Conservation (phyloP, 2,329 filamentous ascomycete species). For the Dothistroma pini region DNA sequence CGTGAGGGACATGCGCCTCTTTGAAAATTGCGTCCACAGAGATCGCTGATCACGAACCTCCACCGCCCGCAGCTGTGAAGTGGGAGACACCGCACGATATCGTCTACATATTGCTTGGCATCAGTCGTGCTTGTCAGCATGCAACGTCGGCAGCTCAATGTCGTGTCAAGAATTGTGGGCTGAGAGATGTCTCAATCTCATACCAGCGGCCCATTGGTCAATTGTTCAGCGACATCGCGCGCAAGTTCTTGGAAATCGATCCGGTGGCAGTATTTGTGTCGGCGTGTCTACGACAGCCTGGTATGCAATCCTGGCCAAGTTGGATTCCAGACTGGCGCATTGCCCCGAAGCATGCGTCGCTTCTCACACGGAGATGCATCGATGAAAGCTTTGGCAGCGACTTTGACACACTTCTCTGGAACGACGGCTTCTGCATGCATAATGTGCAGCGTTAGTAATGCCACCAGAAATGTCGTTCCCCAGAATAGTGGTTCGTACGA, state of each 20-base stretch:
- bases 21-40: background rate
- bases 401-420: background rate
- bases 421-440: background rate
- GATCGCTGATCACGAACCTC: background rate
- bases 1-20: background rate
- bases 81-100: background rate
- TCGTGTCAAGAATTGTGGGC: background rate
- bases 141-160: background rate
- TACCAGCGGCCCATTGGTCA: background rate
- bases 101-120: background rate
- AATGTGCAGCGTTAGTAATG: background rate
- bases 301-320: background rate
- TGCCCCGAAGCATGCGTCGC: background rate
- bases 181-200: background rate
- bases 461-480: background rate
- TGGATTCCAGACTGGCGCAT: constrained; percentile 1
- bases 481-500: background rate
- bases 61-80: background rate
- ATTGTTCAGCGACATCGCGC: background rate
- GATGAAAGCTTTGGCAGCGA: background rate
- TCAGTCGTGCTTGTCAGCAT: background rate
- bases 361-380: background rate
- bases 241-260: background rate
- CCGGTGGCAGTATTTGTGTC: background rate
- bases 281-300: background rate